These are phyloP conservation scores for Tephrocybe sp. DNA, from an alignment of 768 basidiomycete species.

Conservation along the genomic window DNA sequence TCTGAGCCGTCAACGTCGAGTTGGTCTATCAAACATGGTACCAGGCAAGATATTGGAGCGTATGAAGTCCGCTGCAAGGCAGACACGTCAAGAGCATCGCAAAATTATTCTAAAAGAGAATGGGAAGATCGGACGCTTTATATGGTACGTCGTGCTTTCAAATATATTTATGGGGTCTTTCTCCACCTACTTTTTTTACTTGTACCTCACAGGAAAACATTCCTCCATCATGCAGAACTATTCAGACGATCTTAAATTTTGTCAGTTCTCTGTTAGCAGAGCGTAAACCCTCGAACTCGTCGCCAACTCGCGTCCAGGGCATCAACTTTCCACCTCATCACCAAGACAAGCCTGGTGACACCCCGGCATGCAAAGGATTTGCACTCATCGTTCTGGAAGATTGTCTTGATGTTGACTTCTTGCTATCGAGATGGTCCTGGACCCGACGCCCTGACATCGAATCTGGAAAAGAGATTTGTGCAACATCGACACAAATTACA, in stretches of 20 bases:
- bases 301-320: slow-evolving; percentile 38
- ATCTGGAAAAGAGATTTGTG: background rate
- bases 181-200: background rate
- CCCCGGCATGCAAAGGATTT: slow-evolving; percentile 70
- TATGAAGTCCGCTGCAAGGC: slow-evolving; percentile 65
- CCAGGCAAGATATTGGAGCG: slow-evolving; percentile 37
- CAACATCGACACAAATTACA: slow-evolving; percentile 2
- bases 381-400: slow-evolving; percentile 60
- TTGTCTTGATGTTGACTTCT: slow-evolving; percentile 32
- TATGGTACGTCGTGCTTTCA: slow-evolving; percentile 43
- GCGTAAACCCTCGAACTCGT: slow-evolving; percentile 5
- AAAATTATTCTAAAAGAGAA: slow-evolving; percentile 30
- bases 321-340: slow-evolving; percentile 63
- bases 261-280: slow-evolving; percentile 31
- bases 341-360: slow-evolving; percentile 51
- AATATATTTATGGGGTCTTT: background rate
- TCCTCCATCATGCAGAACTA: slow-evolving; percentile 48
- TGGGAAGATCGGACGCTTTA: slow-evolving; percentile 72
- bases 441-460: slow-evolving; percentile 18
- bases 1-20: slow-evolving; percentile 35
- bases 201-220: slow-evolving; percentile 59
- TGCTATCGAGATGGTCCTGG: slow-evolving; percentile 67
- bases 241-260: slow-evolving; percentile 50
- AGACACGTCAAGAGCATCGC: slow-evolving; percentile 18
- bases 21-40: slow-evolving; percentile 24